Evolutionary conservation across 345 rosid genomes (phyloP).

Genomic region (Cardiospermum halicacabum): DNA sequence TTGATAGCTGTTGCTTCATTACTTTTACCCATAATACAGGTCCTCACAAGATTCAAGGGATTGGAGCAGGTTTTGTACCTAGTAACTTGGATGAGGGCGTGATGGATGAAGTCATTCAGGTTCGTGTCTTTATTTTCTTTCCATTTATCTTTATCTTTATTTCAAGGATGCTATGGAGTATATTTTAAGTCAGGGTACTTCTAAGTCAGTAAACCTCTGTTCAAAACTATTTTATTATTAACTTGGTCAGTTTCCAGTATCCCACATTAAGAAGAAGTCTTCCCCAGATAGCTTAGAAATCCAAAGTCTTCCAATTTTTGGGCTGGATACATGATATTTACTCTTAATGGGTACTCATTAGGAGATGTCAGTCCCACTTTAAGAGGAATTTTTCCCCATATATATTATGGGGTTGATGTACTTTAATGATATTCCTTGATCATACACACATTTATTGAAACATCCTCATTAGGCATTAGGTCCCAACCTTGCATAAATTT

Average conservation of each 20-base stretch:
- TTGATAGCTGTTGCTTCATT: constrained; percentile 3
- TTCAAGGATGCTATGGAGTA: not conserved
- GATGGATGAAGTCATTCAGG: constrained; percentile 88
- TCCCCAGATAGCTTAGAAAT: no score
- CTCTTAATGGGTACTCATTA: not conserved
- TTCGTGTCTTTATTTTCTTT: constrained; percentile 18
- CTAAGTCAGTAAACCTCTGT: not conserved
- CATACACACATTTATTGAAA: not conserved
- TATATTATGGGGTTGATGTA: no score
- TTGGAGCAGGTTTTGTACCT: constrained; percentile 98
- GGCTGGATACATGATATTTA: not conserved
- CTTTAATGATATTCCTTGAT: not conserved
- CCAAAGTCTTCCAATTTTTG: no score
- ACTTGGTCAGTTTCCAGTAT: not conserved
- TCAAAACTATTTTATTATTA: not conserved
- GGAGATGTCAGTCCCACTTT: no score
- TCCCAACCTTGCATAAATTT: not conserved
- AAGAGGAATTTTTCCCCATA: no score
- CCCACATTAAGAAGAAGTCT: no score
- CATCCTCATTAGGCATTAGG: not conserved
- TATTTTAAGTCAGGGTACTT: not conserved
- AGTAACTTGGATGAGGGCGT: constrained; percentile 64
- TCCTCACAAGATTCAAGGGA: constrained; percentile 99
- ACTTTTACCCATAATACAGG: constrained; percentile 39
- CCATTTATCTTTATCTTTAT: constrained; percentile 4